Percentiles rank a stretch among this genome's conserved stretches.
Evolutionary conservation across 306 rosid species (phyloP).

Genomic region (Cicer judaicum): DNA sequence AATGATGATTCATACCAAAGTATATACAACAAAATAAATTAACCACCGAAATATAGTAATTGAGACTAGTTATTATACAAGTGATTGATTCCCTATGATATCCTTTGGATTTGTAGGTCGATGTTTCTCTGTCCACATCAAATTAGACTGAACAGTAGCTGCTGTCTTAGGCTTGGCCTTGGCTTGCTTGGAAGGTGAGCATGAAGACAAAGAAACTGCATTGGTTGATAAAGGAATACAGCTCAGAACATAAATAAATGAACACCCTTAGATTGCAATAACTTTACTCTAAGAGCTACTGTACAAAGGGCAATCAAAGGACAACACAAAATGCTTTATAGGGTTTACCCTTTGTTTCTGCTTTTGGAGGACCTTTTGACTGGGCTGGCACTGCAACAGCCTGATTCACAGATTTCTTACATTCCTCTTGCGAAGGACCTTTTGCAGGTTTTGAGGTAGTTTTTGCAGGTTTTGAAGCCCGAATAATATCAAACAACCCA

Average conservation of each 20-base stretch:
- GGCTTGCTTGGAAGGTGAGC: conserved; percentile 54
- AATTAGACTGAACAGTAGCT: conserved; percentile 46
- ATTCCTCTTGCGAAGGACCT: conserved; percentile 52
- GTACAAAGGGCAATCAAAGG: conserved; percentile 12
- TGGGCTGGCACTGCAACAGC: conserved; percentile 50
- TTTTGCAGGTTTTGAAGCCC: conserved; percentile 64
- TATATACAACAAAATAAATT: conserved; percentile 26
- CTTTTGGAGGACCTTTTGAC: conserved; percentile 57
- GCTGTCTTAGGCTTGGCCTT: conserved; percentile 55
- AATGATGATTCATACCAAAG: conserved; percentile 33
- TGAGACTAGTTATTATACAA: conserved; percentile 63
- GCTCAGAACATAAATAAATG: conserved; percentile 36
- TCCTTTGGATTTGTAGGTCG: conserved; percentile 75
- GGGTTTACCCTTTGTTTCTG: conserved; percentile 69
- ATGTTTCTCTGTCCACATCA: conserved; percentile 88
- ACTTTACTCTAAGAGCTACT: conserved; percentile 32
- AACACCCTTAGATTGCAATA: conserved; percentile 35
- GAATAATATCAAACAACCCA: conserved; percentile 83
- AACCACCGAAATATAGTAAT: conserved; percentile 31
- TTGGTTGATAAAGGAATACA: conserved; percentile 40
- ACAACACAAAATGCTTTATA: conserved; percentile 22
- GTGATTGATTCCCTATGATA: conserved; percentile 86
- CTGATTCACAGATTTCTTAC: conserved; percentile 54
- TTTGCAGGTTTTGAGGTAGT: conserved; percentile 59
- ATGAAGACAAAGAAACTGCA: conserved; percentile 55